Evolutionary conservation across 306 rosid species (phyloP).

Genomic region (peach (Prunus persica)): Prunus_persica_NCBIv2 NC_034011.1:4633001-4633500

Average conservation of each 20-base stretch:
- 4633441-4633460: neutral
- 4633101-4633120: constrained; percentile 63
- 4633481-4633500: neutral
- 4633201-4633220: neutral
- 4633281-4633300: constrained; percentile 50
- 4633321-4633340: constrained; percentile 66
- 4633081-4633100: constrained; percentile 67
- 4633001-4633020: too few relatives aligned
- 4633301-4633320: constrained; percentile 50
- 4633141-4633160: neutral
- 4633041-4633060: constrained; percentile 63
- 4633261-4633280: constrained; percentile 56
- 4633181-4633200: neutral
- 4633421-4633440: too few relatives aligned
- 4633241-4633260: constrained; percentile 47
- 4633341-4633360: constrained; percentile 52
- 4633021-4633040: constrained; percentile 60
- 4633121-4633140: constrained; percentile 25
- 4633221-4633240: constrained; percentile 40
- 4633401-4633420: too few relatives aligned
- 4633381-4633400: neutral
- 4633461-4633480: neutral
- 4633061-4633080: constrained; percentile 76
- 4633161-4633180: too few relatives aligned
- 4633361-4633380: constrained; percentile 57